phyloP scores from a whole-genome alignment of 495 filamentous ascomycete species.

The Lasiosphaeria ovina region DNA sequence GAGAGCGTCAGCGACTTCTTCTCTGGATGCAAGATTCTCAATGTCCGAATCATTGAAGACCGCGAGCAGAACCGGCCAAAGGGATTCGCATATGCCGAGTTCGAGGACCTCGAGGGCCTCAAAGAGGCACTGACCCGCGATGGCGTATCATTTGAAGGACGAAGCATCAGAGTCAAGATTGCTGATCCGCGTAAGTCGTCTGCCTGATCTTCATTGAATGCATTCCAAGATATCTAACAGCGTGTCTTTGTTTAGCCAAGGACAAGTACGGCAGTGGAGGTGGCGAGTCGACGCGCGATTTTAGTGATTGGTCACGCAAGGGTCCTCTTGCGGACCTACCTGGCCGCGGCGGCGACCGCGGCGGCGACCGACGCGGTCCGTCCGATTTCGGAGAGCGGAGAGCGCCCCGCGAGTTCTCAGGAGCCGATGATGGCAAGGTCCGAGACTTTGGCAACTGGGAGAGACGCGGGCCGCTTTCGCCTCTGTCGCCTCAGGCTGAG shows the following conservation, averaged over 20 bases:
- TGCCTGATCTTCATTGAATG: background rate
- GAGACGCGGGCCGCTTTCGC: constrained; percentile 86
- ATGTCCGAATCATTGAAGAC: constrained; percentile 93
- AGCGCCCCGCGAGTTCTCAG: constrained; percentile 31
- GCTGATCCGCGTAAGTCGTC: constrained; percentile 45
- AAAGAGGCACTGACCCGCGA: constrained; percentile 86
- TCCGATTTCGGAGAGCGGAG: constrained; percentile 44
- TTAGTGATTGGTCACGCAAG: constrained; percentile 68
- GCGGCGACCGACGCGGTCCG: constrained; percentile 44
- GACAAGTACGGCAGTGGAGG: constrained; percentile 49
- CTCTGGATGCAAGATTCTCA: constrained; percentile 74
- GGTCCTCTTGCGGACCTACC: constrained; percentile 79
- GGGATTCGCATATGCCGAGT: constrained; percentile 97
- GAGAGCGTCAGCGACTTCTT: constrained; percentile 84
- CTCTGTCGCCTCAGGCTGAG: constrained; percentile 52
- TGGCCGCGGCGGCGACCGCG: constrained; percentile 33
- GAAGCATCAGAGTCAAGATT: constrained; percentile 76
- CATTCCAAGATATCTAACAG: constrained; percentile 23
- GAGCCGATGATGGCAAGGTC: constrained; percentile 69
- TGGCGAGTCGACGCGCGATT: constrained; percentile 55
- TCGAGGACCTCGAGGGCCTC: constrained; percentile 80
- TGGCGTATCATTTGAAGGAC: constrained; percentile 75
- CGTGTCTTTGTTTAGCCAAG: constrained; percentile 58
- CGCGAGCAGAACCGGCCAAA: constrained; percentile 88
- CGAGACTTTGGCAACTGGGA: constrained; percentile 94